Evolutionary conservation across 352 stramenopile species (phyloP), one percentile per base, ranked within the genome.

Genomic region (Phytophthora macrochlamydospora): DNA sequence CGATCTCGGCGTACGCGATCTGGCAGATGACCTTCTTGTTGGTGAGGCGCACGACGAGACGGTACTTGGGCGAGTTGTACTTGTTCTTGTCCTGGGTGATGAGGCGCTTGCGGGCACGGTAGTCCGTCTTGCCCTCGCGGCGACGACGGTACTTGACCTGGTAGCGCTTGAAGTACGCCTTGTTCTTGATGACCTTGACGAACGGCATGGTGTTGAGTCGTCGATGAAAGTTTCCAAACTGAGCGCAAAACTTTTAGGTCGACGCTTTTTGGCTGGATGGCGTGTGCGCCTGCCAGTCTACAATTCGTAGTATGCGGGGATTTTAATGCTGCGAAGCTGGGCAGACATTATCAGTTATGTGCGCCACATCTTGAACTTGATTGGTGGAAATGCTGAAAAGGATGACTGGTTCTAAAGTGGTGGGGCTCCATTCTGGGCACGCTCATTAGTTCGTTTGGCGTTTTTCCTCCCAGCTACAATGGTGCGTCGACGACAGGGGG

Each of bases 11-110:
- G 85, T 99, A 99, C 51, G 97, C 96, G 76, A 99, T 98, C 86
- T 99, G 97, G 84, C 94, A 98, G 82, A 99, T 98, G 12, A 99
- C 93, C 73, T 98, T 81, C 62, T 85, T 95, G 91, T 99, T 99
- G 60, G 96, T 98, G 78, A 98, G 96, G 70, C 94, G 92, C 57
- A 98, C 95, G 7, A 99, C 94, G 32, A 99, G 88, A 59, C 95
- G 88, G 83, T 98, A 98, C 90, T 99, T 99, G 61, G 97, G 97
- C 67, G 93, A 97, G 86, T 99, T 98, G 96, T 99, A 99, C 92
- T 99, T 99, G 96, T 99, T 99, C 96, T 99, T 99, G 79, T 98
- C 97, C 79, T 99, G 96, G 62, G 92, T 97, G 71, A 99, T 98
- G 1, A 99, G 81, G 73, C 97, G 92, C 88, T 99, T 99, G 73